A percentile compares a stretch with the other conserved stretches of the same genome.
phyloP scores from a whole-genome alignment of 2,329 filamentous ascomycete genomes.

The Beauveria sp. region DNA sequence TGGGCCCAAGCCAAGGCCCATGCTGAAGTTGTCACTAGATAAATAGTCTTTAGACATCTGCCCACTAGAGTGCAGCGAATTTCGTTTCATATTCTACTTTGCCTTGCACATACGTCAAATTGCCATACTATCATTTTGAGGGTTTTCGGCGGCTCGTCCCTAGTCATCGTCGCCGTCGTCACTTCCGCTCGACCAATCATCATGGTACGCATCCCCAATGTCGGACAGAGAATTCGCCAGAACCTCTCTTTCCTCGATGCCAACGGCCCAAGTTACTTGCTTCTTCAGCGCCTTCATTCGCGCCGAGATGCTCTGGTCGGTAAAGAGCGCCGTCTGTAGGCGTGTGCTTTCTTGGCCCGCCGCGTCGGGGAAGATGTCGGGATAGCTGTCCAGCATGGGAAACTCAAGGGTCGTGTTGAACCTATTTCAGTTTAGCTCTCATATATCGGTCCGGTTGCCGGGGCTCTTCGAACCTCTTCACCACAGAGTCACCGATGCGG shows the following conservation, averaged over 20 bases:
- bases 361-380: constrained; percentile 56
- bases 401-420: constrained; percentile 54
- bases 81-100: background rate
- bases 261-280: constrained; percentile 55
- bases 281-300: constrained; percentile 59
- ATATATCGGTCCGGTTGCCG: background rate
- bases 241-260: constrained; percentile 72
- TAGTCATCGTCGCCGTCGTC: constrained; percentile 50
- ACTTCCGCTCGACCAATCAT: constrained; percentile 75
- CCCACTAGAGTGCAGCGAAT: constrained; percentile 7
- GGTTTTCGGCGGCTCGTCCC: background rate
- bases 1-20: background rate
- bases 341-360: constrained; percentile 26
- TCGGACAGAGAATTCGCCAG: constrained; percentile 75
- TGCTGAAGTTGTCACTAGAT: constrained; percentile 7
- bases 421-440: constrained; percentile 14
- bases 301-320: constrained; percentile 64
- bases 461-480: constrained; percentile 4
- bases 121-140: too few relatives aligned
- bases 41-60: constrained; percentile 7
- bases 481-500: constrained; percentile 13
- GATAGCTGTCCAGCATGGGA: constrained; percentile 78
- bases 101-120: background rate
- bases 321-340: constrained; percentile 57
- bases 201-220: constrained; percentile 80